Evolutionary conservation across 495 filamentous ascomycete genomes (phyloP).

Genomic region (Glutinoglossum americanum): DNA sequence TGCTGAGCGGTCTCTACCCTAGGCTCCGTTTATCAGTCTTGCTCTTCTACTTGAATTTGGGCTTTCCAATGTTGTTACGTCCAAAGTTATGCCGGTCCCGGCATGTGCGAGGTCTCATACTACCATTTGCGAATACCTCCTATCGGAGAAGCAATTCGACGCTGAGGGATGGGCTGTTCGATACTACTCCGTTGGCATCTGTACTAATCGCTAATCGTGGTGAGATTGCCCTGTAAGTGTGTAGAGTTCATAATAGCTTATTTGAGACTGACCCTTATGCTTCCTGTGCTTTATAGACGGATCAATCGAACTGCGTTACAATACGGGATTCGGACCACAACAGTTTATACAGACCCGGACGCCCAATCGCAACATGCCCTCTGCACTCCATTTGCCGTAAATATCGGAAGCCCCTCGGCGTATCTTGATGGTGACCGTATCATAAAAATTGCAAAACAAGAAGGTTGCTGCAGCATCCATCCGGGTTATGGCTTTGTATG

Average conservation of each 20-base stretch:
- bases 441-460: conserved; percentile 61
- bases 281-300: conserved; percentile 26
- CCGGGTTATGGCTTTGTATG: conserved; percentile 89
- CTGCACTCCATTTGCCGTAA: conserved; percentile 59
- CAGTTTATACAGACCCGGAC: conserved; percentile 87
- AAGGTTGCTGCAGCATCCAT: conserved; percentile 78
- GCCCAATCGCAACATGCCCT: conserved; percentile 70
- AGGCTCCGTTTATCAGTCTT: too few species aligned
- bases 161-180: neutral
- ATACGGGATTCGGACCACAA: conserved; percentile 83
- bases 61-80: neutral
- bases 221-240: conserved; percentile 66
- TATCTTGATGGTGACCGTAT: conserved; percentile 91
- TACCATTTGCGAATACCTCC: neutral
- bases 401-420: conserved; percentile 55
- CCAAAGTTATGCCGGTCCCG: neutral
- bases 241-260: neutral
- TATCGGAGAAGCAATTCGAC: neutral
- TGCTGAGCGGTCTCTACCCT: too few species aligned
- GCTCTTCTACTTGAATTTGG: neutral
- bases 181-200: conserved; percentile 39
- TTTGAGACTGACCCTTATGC: neutral
- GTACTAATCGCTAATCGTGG: conserved; percentile 92
- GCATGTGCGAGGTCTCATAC: neutral
- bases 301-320: conserved; percentile 69